Evolutionary conservation across 1,284 basidiomycete genomes (phyloP).

Genomic region (Phellinidium pouzarii): DNA sequence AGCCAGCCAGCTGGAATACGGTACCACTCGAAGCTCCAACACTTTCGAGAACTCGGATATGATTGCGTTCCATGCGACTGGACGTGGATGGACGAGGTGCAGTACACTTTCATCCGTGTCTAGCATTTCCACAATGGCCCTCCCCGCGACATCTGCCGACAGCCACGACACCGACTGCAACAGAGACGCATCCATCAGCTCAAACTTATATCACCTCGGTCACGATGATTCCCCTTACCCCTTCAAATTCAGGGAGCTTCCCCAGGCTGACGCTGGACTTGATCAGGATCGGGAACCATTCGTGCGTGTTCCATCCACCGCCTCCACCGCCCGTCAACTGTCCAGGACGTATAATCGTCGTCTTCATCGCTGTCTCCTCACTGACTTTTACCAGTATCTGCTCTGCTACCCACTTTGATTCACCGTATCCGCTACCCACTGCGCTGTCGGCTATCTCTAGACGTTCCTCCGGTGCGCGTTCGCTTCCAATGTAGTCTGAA

Average conservation of each 20-base stretch:
- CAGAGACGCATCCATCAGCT: not conserved
- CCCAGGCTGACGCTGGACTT: constrained; percentile 16
- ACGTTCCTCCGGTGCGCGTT: constrained; percentile 19
- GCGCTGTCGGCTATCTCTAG: constrained; percentile 24
- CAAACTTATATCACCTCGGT: not conserved
- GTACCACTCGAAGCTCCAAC: too few species aligned
- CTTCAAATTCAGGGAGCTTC: constrained; percentile 18
- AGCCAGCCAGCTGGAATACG: too few species aligned
- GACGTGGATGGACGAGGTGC: constrained; percentile 26
- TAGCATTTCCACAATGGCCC: constrained; percentile 19
- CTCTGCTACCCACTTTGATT: constrained; percentile 33
- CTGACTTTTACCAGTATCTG: constrained; percentile 24
- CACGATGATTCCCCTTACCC: constrained; percentile 7
- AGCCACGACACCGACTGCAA: constrained; percentile 20
- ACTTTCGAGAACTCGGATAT: too few species aligned
- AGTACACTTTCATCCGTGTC: constrained; percentile 19
- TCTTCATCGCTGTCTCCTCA: constrained; percentile 21
- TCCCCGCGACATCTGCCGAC: constrained; percentile 21
- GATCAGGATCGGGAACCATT: constrained; percentile 30
- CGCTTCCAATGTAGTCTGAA: constrained; percentile 20
- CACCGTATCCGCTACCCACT: constrained; percentile 27
- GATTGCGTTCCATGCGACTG: constrained; percentile 26
- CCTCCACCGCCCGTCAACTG: constrained; percentile 24
- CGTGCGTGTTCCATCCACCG: constrained; percentile 28
- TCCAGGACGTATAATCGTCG: constrained; percentile 23